Percentiles rank a stretch among this genome's conserved stretches.
Conservation (phyloP, 1,139 yeast species). For the Entelexis paramagnoliae region DNA sequence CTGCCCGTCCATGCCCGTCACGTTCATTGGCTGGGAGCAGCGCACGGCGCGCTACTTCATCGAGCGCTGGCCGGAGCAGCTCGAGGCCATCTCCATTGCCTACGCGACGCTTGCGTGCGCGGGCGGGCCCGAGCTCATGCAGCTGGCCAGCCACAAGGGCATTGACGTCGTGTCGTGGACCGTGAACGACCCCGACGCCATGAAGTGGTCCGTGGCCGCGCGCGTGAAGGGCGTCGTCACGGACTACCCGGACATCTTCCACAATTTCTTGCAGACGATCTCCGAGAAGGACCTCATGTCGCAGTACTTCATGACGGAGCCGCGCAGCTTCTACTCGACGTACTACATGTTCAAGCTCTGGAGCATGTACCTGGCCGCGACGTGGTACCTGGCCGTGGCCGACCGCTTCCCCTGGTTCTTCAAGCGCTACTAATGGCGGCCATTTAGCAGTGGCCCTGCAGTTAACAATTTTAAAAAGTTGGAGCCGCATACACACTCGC, state of each 20-base stretch:
- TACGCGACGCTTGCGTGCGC: slow-evolving; percentile 36
- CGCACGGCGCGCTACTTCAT: slow-evolving; percentile 32
- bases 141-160: slow-evolving; percentile 36
- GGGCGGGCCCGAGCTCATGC: slow-evolving; percentile 34
- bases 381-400: slow-evolving; percentile 21
- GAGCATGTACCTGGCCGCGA: slow-evolving; percentile 21
- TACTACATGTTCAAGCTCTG: slow-evolving; percentile 18
- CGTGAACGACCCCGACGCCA: slow-evolving; percentile 42
- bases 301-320: slow-evolving; percentile 25
- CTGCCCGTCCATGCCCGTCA: slow-evolving; percentile 40
- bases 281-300: slow-evolving; percentile 24
- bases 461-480: no score
- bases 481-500: no score
- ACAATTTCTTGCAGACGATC: slow-evolving; percentile 20
- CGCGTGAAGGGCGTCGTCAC: slow-evolving; percentile 55
- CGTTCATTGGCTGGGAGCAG: slow-evolving; percentile 45
- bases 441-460: no score
- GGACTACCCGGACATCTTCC: slow-evolving; percentile 42
- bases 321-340: slow-evolving; percentile 23
- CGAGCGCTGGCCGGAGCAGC: slow-evolving; percentile 28
- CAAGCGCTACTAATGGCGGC: slow-evolving; percentile 15
- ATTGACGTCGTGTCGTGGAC: slow-evolving; percentile 74
- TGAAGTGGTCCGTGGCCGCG: slow-evolving; percentile 38
- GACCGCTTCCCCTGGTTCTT: slow-evolving; percentile 23
- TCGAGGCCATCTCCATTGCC: slow-evolving; percentile 39